These are phyloP conservation scores for Cokeromyces recurvatus DNA, from an alignment of 371 early-diverging fungal species.

Conservation along the genomic window DNA sequence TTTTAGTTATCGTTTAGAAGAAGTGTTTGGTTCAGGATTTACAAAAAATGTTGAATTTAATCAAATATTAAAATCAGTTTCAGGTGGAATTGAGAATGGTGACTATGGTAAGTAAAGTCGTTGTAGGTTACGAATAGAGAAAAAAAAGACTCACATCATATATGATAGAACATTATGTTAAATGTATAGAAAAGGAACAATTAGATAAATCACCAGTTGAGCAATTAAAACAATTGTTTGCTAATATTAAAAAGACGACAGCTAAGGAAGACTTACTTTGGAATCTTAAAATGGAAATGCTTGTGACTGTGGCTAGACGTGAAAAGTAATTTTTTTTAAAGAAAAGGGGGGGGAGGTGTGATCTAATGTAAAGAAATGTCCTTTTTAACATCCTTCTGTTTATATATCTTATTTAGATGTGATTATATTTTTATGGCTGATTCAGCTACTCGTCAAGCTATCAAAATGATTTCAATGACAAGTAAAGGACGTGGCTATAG, in stretches of 20 bases:
- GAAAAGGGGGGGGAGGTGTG: no score
- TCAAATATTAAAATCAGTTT: constrained; percentile 17
- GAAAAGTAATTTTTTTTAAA: constrained; percentile 30
- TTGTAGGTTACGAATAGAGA: no score
- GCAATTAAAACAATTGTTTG: constrained; percentile 23
- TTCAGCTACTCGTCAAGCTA: constrained; percentile 76
- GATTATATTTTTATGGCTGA: constrained; percentile 71
- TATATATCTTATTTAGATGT: constrained; percentile 53
- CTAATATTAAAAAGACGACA: constrained; percentile 40
- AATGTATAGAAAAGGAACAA: no score
- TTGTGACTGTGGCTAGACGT: constrained; percentile 33
- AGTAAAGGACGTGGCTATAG: constrained; percentile 85
- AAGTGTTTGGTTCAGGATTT: constrained; percentile 27
- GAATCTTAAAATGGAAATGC: constrained; percentile 56
- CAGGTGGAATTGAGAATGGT: constrained; percentile 17
- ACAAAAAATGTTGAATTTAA: constrained; percentile 11
- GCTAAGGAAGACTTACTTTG: constrained; percentile 58
- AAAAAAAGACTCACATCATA: no score
- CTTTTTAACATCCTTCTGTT: no score
- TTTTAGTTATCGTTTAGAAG: constrained; percentile 25
- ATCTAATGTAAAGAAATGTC: no score
- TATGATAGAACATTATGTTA: no score
- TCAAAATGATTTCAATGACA: constrained; percentile 73
- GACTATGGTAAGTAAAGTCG: constrained; percentile 30
- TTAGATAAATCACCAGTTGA: constrained; percentile 3